Base-by-base conservation (phyloP, 2,329 filamentous ascomycete species). In the Stachybotrys chartarum region DNA sequence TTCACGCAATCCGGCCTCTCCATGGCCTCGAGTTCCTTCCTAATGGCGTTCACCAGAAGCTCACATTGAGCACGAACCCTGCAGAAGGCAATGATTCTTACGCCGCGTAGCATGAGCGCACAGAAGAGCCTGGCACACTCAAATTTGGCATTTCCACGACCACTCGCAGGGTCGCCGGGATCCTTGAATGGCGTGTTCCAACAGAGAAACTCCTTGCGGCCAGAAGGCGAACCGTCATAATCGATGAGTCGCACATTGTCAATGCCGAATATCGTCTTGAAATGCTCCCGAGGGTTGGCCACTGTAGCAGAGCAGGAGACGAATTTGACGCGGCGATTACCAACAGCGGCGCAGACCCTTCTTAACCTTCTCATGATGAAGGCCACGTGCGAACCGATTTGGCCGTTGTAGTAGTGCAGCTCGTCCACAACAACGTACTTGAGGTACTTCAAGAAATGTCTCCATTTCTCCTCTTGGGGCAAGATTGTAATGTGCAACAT, bases 171-270 rank as follows among this genome's bases (percentile, higher is more conserved):
- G 70, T 97, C 93, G 1, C 80, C 82, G 0, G 93, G 91, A 62
- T 97, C 93, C 68, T 91, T 95, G 70, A 85, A 96, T 0, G 94
- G 94, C 0, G 93, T 97, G 64, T 99, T 97, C 94, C 94, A 99
- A 70, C 92, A 97, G 7, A 99, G 67, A 56, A 97, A 97, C 65
- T 97, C 93, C 68, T 97, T 97, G 24, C 91, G 81, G 0, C 93
- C 72, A 6, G 91, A 91, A 0, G 94, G 94, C 0, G 92, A 96
- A 1, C 94, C 94, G 66, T 99, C 94, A 64, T 89, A 92, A 65
- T 97, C 91, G 1, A 93, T 87, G 49, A 97, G 71, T 56, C 80
- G 84, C 14, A 96, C 90, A 59, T 92, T 78, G 0, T 91, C 82
- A 7, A 96, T 81, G 1, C 93, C 93, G 61, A 97, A 97, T n/a